These are phyloP conservation scores for Gossypium schwendimanii DNA, from an alignment of 441 rosid species.

Conservation along the genomic window DNA sequence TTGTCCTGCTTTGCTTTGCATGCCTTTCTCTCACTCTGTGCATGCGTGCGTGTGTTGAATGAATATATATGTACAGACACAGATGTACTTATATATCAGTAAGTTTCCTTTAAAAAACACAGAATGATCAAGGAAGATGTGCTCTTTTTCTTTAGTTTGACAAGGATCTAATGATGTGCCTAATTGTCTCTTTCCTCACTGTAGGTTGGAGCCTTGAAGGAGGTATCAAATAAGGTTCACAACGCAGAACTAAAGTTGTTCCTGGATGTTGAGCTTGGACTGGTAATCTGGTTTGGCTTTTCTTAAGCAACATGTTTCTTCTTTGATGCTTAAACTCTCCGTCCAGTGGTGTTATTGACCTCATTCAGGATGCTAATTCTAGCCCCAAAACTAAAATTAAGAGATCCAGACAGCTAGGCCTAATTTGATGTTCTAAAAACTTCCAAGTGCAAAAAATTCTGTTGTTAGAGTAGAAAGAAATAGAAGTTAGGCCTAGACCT, in stretches of 20 bases:
- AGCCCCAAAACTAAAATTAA: not conserved
- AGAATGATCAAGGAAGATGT: not conserved
- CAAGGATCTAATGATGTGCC: not conserved
- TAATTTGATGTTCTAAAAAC: not conserved
- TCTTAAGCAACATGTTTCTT: not conserved
- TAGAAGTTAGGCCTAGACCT: not conserved
- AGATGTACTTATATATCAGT: not conserved
- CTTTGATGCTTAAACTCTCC: not conserved
- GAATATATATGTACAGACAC: not conserved
- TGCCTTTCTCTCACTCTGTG: not conserved
- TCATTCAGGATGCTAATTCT: not conserved
- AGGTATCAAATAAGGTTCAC: constrained; percentile 36
- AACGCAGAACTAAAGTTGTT: constrained; percentile 44
- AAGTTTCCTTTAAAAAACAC: not conserved
- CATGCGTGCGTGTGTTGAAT: not conserved
- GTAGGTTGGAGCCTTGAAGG: constrained; percentile 44
- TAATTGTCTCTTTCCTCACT: not conserved
- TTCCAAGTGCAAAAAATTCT: not conserved
- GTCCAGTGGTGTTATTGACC: not conserved
- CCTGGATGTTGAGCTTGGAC: constrained; percentile 43
- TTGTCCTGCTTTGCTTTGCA: not conserved
- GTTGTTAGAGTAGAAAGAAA: not conserved
- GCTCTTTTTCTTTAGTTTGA: not conserved
- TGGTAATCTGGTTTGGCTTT: constrained; percentile 26
- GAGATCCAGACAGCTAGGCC: not conserved